Base-by-base conservation (phyloP, 495 filamentous ascomycete genomes). In the Aspergillus incahuasiensis region DNA sequence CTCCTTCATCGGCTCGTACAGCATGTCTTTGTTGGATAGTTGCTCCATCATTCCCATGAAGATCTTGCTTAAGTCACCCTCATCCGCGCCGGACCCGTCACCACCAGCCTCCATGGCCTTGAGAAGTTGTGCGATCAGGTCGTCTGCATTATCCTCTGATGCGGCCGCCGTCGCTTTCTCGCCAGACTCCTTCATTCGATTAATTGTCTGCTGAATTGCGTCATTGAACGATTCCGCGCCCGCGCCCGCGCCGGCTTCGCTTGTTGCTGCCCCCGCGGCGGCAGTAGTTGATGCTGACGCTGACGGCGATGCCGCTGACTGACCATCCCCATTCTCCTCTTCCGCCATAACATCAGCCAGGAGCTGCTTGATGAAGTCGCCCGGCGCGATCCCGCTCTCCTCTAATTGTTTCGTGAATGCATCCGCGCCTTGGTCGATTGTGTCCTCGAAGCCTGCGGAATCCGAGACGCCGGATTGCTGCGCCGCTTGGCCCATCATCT, bases 1-100 rank as follows among this genome's bases (percentile, higher is more conserved):
- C 72, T 98, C 95, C 75, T 94, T 95, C 92, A 98, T 97, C 15
- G 94, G 94, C 73, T 97, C 92, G 63, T 98, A 97, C 41, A 98
- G 74, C 55, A 98, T 96, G 64, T 98, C 94, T 76, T 96, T 97
- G 65, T 94, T 95, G 1, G 94, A 97, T 53, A 98, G 76, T 69
- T 98, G 91, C 70, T 97, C 90, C 92, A 98, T 97, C 90, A 97
- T 96, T 24, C 87, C 89, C 76, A 95, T 77, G 28, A 97, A 79
- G 85, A 97, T 88, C 71, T 94, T 92, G 22, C 86, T 88, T 61
- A 97, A 86, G 57, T 95, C 91, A 53, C 92, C 91, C 19, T 97
- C 91, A 52, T 78, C 79, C 16, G 82, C 86, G 15, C 79, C 84
- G 12, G 38, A 40, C 15, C 83, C 86, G 5, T 73, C 80, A 1